Conservation (phyloP, 805 yeast species). For the Lachancea waltii region DNA sequence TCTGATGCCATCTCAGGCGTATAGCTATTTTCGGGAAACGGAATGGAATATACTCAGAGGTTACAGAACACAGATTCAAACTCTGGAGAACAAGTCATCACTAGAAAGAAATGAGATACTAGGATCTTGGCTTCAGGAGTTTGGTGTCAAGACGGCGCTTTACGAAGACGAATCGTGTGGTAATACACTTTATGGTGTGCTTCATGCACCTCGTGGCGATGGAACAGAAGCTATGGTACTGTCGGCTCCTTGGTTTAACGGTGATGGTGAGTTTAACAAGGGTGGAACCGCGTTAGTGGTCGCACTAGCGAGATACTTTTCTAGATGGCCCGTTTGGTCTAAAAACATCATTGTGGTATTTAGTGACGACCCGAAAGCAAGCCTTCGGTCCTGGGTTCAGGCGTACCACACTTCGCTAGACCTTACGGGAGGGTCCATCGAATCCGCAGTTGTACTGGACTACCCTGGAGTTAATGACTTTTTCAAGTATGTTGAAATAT, state of each 20-base stretch:
- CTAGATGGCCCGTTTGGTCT: constrained; percentile 89
- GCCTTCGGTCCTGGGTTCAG: constrained; percentile 83
- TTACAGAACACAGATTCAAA: constrained; percentile 46
- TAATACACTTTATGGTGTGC: constrained; percentile 63
- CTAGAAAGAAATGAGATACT: constrained; percentile 41
- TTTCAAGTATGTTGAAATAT: constrained; percentile 66
- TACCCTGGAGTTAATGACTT: constrained; percentile 60
- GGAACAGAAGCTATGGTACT: constrained; percentile 92
- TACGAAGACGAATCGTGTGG: constrained; percentile 39
- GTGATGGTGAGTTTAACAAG: constrained; percentile 57
- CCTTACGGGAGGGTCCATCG: constrained; percentile 87
- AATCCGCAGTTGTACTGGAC: constrained; percentile 82
- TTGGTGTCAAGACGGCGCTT: constrained; percentile 62
- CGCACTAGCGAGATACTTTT: constrained; percentile 72
- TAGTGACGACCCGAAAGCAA: constrained; percentile 61
- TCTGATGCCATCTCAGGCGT: constrained; percentile 92
- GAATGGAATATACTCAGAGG: constrained; percentile 94
- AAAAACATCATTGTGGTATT: constrained; percentile 85
- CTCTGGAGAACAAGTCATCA: constrained; percentile 23
- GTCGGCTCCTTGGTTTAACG: constrained; percentile 79
- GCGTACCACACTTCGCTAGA: constrained; percentile 85
- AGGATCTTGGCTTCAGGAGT: constrained; percentile 54
- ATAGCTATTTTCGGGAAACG: constrained; percentile 82
- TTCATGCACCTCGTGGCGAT: constrained; percentile 92
- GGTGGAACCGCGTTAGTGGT: constrained; percentile 75